Percentiles rank a stretch among this genome's conserved stretches.
phyloP scores from a whole-genome alignment of 2,329 filamentous ascomycete species.

The Alternaria brassicicola region DNA sequence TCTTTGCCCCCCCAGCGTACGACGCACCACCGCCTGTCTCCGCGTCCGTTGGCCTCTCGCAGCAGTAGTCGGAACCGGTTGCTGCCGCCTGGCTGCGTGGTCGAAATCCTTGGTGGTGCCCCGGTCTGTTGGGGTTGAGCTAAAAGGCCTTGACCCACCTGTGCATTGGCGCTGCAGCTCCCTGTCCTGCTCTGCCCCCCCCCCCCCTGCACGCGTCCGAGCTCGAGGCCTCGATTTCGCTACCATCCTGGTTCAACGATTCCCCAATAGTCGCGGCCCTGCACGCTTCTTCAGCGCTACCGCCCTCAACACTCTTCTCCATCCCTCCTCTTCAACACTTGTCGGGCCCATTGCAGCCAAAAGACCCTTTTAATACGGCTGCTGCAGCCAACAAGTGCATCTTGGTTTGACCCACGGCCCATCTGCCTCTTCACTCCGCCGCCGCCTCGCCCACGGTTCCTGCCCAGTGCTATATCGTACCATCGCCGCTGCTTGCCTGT shows the following conservation, averaged over 20 bases:
- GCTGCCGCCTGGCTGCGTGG: conserved; percentile 38
- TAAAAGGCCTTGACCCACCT: conserved; percentile 29
- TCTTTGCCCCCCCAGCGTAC: conserved; percentile 8
- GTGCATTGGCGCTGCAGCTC: conserved; percentile 34
- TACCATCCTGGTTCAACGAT: conserved; percentile 36
- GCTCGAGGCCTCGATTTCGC: conserved; percentile 36
- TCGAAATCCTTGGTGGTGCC: conserved; percentile 36
- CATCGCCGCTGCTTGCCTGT: conserved; percentile 13
- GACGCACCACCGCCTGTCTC: conserved; percentile 12
- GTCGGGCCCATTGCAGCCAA: conserved; percentile 44
- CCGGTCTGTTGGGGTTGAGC: conserved; percentile 44
- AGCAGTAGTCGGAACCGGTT: conserved; percentile 29
- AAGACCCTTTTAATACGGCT: conserved; percentile 38
- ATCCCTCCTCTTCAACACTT: conserved; percentile 34
- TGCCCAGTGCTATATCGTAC: conserved; percentile 21
- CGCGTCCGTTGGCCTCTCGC: conserved; percentile 16
- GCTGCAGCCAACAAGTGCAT: conserved; percentile 21
- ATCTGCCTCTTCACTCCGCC: conserved; percentile 21
- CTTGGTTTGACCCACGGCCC: conserved; percentile 22
- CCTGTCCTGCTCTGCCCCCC: too few species aligned
- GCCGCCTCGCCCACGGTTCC: conserved; percentile 27
- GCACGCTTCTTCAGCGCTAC: conserved; percentile 38
- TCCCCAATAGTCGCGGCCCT: conserved; percentile 43
- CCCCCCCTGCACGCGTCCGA: conserved; percentile 21
- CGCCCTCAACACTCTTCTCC: conserved; percentile 42